Conservation (phyloP, 2,329 filamentous ascomycete genomes). For the Ophiostoma piceae region DNA sequence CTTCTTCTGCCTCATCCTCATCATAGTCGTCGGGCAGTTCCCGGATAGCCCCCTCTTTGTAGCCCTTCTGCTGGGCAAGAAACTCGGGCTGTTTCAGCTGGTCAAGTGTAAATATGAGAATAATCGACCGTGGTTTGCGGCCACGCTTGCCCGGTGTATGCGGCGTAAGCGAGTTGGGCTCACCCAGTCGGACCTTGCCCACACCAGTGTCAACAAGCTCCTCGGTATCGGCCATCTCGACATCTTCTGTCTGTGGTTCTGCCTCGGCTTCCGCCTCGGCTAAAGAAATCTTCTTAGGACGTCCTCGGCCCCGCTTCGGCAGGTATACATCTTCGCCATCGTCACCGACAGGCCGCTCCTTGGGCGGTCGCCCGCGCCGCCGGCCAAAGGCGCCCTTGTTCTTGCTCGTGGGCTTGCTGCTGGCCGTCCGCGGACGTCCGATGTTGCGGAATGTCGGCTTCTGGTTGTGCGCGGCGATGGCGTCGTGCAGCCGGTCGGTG, state of each 20-base stretch:
- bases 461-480: not conserved
- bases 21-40: not conserved
- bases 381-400: not conserved
- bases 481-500: not conserved
- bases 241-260: not conserved
- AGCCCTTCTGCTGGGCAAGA: slow-evolving; percentile 18
- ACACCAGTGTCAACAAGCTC: not conserved
- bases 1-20: not conserved
- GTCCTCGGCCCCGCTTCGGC: slow-evolving; percentile 12
- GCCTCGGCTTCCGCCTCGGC: not conserved
- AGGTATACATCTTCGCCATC: not conserved
- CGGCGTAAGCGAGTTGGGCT: slow-evolving; percentile 31
- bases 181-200: slow-evolving; percentile 28
- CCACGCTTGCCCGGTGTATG: slow-evolving; percentile 30
- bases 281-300: slow-evolving; percentile 4
- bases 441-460: not conserved
- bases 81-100: slow-evolving; percentile 29
- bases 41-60: slow-evolving; percentile 14
- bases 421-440: not conserved
- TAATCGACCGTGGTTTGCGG: slow-evolving; percentile 33
- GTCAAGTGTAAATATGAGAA: slow-evolving; percentile 32
- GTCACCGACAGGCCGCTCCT: not conserved
- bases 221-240: not conserved
- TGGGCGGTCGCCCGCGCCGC: slow-evolving; percentile 15
- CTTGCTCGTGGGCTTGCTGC: not conserved